Conservation (phyloP, 352 stramenopile genomes). For the Pythium rishiriense region DNA sequence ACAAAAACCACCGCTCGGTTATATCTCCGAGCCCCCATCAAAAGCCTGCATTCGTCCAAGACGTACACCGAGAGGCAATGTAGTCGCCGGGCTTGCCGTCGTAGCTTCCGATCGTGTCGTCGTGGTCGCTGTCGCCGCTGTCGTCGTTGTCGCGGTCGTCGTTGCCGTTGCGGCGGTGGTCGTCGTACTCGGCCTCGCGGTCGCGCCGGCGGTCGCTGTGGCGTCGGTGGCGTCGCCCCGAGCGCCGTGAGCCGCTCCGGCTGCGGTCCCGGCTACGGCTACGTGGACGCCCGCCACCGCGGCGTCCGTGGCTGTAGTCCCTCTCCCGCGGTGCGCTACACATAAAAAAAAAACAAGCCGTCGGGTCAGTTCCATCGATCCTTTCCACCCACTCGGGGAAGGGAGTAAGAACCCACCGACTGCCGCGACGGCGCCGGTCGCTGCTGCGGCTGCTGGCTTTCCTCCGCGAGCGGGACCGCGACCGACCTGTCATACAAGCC, state of each 20-base stretch:
- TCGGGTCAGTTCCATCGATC: neutral
- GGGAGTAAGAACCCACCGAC: neutral
- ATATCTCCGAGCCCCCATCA: too few species aligned
- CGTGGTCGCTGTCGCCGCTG: constrained; percentile 78
- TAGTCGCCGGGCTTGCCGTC: constrained; percentile 81
- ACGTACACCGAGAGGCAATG: constrained; percentile 75
- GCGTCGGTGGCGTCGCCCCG: constrained; percentile 14
- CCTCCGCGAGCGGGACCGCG: constrained; percentile 17
- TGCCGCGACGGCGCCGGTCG: constrained; percentile 13
- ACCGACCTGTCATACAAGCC: constrained; percentile 11
- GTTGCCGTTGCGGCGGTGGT: constrained; percentile 20
- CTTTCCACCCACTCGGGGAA: neutral
- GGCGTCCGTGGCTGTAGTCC: constrained; percentile 15
- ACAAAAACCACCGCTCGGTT: neutral
- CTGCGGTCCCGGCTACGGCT: constrained; percentile 19
- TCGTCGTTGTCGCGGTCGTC: constrained; percentile 35
- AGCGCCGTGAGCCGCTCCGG: constrained; percentile 21
- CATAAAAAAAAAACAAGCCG: neutral
- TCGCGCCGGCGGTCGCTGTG: constrained; percentile 6
- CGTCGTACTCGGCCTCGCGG: constrained; percentile 31
- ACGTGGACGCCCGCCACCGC: neutral
- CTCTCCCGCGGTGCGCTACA: constrained; percentile 6
- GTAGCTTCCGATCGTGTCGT: constrained; percentile 86
- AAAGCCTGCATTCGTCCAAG: neutral
- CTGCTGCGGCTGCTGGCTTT: constrained; percentile 11